phyloP scores from a whole-genome alignment of 345 rosid genomes.

The Gossypium mustelinum region DNA sequence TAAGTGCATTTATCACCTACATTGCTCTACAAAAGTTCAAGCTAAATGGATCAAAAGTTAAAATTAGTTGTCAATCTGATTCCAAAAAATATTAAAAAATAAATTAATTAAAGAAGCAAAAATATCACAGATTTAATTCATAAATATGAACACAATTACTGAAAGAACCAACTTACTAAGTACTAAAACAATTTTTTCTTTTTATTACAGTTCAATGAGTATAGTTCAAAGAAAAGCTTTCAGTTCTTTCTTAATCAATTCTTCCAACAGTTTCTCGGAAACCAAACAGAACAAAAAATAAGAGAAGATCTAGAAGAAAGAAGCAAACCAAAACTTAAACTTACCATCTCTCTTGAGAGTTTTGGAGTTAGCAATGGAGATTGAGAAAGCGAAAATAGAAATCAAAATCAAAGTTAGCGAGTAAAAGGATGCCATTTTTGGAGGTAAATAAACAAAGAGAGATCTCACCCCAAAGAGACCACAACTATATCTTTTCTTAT shows the following conservation, averaged over 20 bases:
- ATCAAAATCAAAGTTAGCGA: constrained; percentile 19
- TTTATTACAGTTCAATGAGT: neutral
- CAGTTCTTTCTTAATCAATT: neutral
- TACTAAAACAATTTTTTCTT: neutral
- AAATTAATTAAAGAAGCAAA: neutral
- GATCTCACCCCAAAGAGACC: neutral
- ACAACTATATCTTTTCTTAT: neutral
- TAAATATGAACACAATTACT: neutral
- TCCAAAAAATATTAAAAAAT: neutral
- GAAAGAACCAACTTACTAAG: neutral
- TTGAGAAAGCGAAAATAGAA: constrained; percentile 32
- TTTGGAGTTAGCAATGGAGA: constrained; percentile 39
- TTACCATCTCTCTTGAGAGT: constrained; percentile 68
- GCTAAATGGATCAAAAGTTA: neutral
- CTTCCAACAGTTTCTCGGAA: neutral
- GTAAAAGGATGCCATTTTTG: constrained; percentile 15
- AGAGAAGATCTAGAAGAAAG: neutral
- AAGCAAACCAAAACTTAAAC: constrained; percentile 12
- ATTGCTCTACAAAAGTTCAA: neutral
- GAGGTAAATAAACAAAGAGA: neutral
- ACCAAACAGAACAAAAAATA: neutral
- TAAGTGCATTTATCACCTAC: neutral
- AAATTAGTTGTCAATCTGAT: neutral
- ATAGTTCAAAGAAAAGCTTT: neutral
- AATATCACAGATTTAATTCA: neutral